Percentiles rank a stretch among this genome's conserved stretches.
These are phyloP conservation scores for Petrea volubilis DNA, from an alignment of 257 asterid species.

Conservation along the genomic window DNA sequence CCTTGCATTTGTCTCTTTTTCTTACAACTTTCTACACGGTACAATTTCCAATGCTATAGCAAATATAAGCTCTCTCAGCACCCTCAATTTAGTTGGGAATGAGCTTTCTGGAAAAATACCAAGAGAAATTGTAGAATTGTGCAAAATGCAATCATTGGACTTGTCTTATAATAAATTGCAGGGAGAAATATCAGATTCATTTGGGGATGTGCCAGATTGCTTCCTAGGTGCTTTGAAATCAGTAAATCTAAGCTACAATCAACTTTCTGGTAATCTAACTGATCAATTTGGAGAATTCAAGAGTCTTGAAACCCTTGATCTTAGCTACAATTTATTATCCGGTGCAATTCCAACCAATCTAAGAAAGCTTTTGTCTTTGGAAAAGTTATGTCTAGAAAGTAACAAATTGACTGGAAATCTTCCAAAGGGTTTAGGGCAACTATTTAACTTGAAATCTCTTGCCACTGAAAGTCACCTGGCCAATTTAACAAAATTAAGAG, in stretches of 20 bases:
- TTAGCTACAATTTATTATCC: too few relatives aligned
- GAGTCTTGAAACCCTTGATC: neutral
- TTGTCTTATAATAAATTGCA: neutral
- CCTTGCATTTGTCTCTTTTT: neutral
- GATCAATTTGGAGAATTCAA: neutral
- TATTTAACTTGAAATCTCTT: neutral
- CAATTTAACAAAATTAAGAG: constrained; percentile 23
- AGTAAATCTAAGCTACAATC: neutral
- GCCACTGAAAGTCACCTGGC: constrained; percentile 32
- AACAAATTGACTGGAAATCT: constrained; percentile 36
- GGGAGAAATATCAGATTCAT: neutral
- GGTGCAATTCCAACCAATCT: constrained; percentile 24
- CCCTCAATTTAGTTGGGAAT: neutral
- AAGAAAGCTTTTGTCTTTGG: constrained; percentile 20
- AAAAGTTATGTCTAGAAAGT: neutral
- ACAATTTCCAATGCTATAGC: too few relatives aligned
- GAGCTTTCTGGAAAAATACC: neutral
- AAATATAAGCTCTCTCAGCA: neutral
- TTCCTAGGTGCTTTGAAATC: neutral
- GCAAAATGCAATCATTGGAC: neutral
- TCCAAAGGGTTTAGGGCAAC: too few relatives aligned
- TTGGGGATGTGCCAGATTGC: neutral
- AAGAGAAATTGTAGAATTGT: neutral
- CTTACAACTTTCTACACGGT: neutral
- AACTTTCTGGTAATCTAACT: neutral